These are phyloP conservation scores for Annona cherimola DNA, from an alignment of 164 flowering plant species.

Conservation along the genomic window DNA sequence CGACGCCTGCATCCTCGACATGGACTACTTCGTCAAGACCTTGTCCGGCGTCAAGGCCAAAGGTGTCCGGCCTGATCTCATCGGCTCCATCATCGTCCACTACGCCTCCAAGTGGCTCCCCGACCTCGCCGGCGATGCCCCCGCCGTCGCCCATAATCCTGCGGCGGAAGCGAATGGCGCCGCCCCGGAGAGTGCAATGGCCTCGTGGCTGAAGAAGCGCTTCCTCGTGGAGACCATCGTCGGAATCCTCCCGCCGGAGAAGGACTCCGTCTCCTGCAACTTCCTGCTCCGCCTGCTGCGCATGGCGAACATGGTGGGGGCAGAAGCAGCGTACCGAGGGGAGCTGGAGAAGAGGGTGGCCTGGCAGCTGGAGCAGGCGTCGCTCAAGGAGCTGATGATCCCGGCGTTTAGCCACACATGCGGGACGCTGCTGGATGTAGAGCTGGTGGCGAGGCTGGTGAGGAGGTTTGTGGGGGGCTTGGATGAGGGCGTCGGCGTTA, in stretches of 20 bases:
- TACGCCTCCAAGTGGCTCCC: conserved; percentile 96
- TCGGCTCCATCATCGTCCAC: conserved; percentile 75
- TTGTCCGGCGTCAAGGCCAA: conserved; percentile 59
- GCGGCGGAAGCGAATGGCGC: conserved; percentile 3
- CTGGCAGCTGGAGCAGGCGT: conserved; percentile 76
- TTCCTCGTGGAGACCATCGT: conserved; percentile 73
- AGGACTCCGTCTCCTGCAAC: conserved; percentile 63
- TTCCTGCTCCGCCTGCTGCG: conserved; percentile 77
- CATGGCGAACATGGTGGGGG: conserved; percentile 60
- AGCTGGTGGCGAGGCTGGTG: conserved; percentile 54
- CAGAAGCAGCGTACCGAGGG: conserved; percentile 34
- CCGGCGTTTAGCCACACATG: conserved; percentile 73
- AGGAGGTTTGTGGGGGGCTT: conserved; percentile 36
- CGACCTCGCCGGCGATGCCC: conserved; percentile 38
- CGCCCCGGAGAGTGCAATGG: conserved; percentile 43
- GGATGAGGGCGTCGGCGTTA: conserved; percentile 40
- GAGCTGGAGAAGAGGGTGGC: conserved; percentile 72
- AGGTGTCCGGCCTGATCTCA: conserved; percentile 70
- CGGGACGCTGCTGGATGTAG: conserved; percentile 62
- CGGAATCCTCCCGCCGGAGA: conserved; percentile 73
- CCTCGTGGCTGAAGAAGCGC: conserved; percentile 66
- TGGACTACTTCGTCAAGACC: conserved; percentile 74
- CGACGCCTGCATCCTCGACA: conserved; percentile 65
- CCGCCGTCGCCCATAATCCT: neutral
- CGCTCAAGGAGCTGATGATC: conserved; percentile 72